Evolutionary conservation across 176 grass and related monocot genomes (phyloP).

Genomic region (Panicum miliaceum): DNA sequence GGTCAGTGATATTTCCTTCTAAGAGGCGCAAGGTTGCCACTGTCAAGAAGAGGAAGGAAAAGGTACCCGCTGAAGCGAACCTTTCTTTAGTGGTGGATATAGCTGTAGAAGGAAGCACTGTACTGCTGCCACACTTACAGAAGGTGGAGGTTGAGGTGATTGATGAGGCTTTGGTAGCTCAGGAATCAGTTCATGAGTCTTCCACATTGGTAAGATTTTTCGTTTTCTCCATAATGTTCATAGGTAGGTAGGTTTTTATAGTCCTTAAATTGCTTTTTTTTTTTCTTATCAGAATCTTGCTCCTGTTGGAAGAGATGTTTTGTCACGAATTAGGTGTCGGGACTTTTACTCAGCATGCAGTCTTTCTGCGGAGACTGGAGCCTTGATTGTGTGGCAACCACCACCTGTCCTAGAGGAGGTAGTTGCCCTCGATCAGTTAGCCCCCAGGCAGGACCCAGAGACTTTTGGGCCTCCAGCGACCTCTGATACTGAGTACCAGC

Average conservation of each 20-base stretch:
- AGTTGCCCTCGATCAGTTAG: neutral
- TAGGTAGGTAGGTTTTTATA: neutral
- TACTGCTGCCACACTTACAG: neutral
- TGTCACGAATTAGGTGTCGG: neutral
- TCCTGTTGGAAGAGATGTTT: neutral
- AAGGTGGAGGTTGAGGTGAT: neutral
- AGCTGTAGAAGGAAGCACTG: neutral
- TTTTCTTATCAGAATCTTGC: constrained; percentile 16
- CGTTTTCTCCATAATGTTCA: neutral
- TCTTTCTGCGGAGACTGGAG: constrained; percentile 3
- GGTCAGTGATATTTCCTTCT: neutral
- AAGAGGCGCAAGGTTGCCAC: constrained; percentile 18
- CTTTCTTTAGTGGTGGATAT: neutral
- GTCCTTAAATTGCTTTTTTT: neutral
- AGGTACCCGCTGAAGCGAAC: neutral
- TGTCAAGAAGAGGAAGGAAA: constrained; percentile 3
- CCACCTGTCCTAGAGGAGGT: neutral
- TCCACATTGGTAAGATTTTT: neutral
- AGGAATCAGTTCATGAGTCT: neutral
- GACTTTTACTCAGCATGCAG: neutral
- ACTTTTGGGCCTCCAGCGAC: neutral
- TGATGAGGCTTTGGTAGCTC: neutral
- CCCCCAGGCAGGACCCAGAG: neutral
- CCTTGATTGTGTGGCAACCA: constrained; percentile 7
- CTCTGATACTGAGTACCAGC: constrained; percentile 7